Conservation (phyloP, 352 stramenopile species). For the Phytopythium oedochilum region DNA sequence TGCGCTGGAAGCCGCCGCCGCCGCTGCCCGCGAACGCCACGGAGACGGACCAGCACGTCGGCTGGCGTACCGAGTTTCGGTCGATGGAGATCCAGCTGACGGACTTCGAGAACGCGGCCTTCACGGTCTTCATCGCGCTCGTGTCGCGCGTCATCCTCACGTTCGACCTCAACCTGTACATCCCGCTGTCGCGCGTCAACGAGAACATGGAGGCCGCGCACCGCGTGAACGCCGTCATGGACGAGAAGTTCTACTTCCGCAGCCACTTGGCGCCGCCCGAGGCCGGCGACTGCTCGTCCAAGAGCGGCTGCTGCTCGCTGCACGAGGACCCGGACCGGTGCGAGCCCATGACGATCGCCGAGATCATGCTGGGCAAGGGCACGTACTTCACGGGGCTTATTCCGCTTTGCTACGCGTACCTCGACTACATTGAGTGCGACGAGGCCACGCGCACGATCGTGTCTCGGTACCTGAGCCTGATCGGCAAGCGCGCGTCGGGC, state of each 20-base stretch:
- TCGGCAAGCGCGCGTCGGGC: slow-evolving; percentile 92
- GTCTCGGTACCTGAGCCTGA: slow-evolving; percentile 84
- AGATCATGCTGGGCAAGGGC: slow-evolving; percentile 96
- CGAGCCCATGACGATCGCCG: slow-evolving; percentile 97
- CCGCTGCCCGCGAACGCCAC: slow-evolving; percentile 33
- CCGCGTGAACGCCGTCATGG: slow-evolving; percentile 90
- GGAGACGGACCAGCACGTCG: slow-evolving; percentile 48
- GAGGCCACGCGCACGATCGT: slow-evolving; percentile 79
- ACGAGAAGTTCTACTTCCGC: slow-evolving; percentile 98
- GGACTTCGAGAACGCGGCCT: slow-evolving; percentile 99
- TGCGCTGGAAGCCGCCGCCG: slow-evolving; percentile 99
- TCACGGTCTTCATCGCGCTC: slow-evolving; percentile 98
- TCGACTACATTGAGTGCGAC: slow-evolving; percentile 97
- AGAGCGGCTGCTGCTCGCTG: slow-evolving; percentile 27
- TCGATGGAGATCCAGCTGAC: slow-evolving; percentile 99
- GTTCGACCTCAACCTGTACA: slow-evolving; percentile 99
- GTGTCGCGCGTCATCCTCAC: slow-evolving; percentile 98
- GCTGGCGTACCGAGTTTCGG: slow-evolving; percentile 92
- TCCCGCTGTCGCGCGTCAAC: slow-evolving; percentile 97
- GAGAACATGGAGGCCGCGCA: slow-evolving; percentile 99
- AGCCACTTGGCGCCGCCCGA: slow-evolving; percentile 91
- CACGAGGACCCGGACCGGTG: slow-evolving; percentile 63
- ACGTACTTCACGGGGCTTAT: slow-evolving; percentile 97
- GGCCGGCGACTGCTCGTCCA: slow-evolving; percentile 51
- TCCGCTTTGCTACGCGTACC: slow-evolving; percentile 95